These are phyloP conservation scores for Aspergillus asperescens DNA, from an alignment of 495 filamentous ascomycete species.

Conservation along the genomic window DNA sequence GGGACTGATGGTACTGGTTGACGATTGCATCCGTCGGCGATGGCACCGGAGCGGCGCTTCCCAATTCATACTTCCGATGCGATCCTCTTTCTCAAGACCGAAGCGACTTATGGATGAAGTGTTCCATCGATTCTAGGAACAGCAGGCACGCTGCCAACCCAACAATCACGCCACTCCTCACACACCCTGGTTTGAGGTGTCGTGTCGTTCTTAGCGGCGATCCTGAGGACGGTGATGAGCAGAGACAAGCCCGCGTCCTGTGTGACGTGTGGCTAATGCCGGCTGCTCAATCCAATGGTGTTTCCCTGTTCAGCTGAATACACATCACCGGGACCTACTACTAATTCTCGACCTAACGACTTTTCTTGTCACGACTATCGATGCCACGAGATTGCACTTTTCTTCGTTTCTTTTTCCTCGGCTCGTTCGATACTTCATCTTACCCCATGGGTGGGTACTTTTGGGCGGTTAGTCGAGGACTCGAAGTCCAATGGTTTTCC, in stretches of 20 bases:
- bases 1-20: constrained; percentile 82
- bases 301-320: not conserved
- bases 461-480: not conserved
- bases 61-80: constrained; percentile 50
- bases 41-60: constrained; percentile 64
- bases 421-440: not conserved
- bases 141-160: constrained; percentile 9
- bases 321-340: not conserved
- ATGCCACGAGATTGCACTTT: not conserved
- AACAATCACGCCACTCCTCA: not conserved
- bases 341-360: constrained; percentile 4
- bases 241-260: not conserved
- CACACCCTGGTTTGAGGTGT: not conserved
- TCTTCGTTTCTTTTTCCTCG: not conserved
- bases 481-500: constrained; percentile 10
- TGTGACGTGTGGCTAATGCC: constrained; percentile 7
- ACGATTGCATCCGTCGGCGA: constrained; percentile 81
- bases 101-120: constrained; percentile 73
- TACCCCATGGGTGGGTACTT: not conserved
- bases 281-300: constrained; percentile 1
- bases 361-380: constrained; percentile 4
- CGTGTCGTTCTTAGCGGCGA: not conserved
- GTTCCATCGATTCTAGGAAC: constrained; percentile 54
- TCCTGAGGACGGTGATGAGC: not conserved
- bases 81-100: constrained; percentile 56